Percentiles rank a stretch among this genome's conserved stretches.
These are phyloP conservation scores for Rhynchospora tenuis DNA, from an alignment of 176 grass and related monocot species.

Conservation along the genomic window DNA sequence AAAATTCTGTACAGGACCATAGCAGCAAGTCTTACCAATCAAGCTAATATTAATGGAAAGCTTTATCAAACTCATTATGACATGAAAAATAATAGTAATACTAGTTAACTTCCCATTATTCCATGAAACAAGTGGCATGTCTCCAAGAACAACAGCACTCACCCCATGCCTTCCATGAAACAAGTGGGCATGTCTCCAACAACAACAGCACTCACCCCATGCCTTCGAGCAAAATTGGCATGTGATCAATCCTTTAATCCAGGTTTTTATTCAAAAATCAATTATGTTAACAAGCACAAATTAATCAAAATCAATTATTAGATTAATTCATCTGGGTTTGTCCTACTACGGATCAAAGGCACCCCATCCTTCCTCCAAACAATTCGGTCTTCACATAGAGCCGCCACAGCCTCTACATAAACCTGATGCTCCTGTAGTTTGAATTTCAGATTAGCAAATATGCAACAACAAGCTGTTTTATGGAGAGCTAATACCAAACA, in stretches of 20 bases:
- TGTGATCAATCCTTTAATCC: background rate
- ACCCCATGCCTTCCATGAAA: constrained; percentile 4
- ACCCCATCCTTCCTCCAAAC: constrained; percentile 68
- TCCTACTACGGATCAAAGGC: constrained; percentile 23
- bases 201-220: background rate
- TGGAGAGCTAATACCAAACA: background rate
- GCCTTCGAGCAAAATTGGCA: constrained; percentile 23
- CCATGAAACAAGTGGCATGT: background rate
- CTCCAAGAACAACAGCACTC: background rate
- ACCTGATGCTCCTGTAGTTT: constrained; percentile 55
- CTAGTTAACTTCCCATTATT: background rate
- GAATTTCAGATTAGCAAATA: background rate
- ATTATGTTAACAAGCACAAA: background rate
- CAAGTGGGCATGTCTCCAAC: background rate
- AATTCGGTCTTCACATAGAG: constrained; percentile 64
- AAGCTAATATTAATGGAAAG: background rate
- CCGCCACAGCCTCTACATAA: constrained; percentile 82
- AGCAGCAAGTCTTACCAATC: background rate
- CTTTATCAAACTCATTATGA: background rate
- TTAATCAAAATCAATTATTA: constrained; percentile 11
- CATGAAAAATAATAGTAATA: background rate
- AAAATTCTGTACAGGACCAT: background rate
- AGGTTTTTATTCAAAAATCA: background rate
- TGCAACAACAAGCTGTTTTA: background rate
- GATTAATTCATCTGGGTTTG: constrained; percentile 20